Base-by-base conservation (phyloP, 75 land plant genomes). In the Cunninghamia lanceolata region DNA sequence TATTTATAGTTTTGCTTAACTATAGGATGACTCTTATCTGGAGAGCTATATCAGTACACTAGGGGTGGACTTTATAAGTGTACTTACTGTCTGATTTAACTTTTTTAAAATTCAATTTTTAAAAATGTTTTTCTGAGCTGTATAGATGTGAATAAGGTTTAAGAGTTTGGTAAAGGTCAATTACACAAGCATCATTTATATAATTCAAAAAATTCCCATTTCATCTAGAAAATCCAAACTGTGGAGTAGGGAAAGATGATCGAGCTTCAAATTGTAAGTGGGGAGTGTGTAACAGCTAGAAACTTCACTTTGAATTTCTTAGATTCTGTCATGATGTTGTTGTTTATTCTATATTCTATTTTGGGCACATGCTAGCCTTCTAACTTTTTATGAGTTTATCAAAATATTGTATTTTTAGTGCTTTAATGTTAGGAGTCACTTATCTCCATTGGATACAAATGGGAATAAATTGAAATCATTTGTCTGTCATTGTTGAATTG, bases 181-280 rank as follows among this genome's bases (percentile, higher is more conserved):
- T 14, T 1, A 76, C 14, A 19, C 34, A 76, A 13, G 1, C 13
- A 35, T 75, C 40, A 14, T 35, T 2, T 16, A 35, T 75, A 35
- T 74, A 74, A 40, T 77, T 40, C 39, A 21, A 39, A 15, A 40
- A 77, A 19, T 77, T 47, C 38, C 35, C 47, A 21, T 46, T 86
- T 83, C 25, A 19, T 21, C 32, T 85, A 93, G 96, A 93, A 93
- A 95, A 93, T 95, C 30, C 91, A 94, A n/a, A 93, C 94, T 7
- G 97, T 96, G 83, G 97, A 94, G 85, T 93, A 93, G 89, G 97
- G 96, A 46, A 96, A 96, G 85, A 95, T 96, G 53, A 95, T 95
- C 85, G 94, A 95, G 89, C 97, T 94, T 28, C 97, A 95, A 84
- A 96, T 96, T 89, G 98, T 96, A 87, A 91, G 95, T 92, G 17